These are phyloP conservation scores for Uronychia binucleata DNA, from an alignment of 73 alveolate genomes.

Conservation along the genomic window DNA sequence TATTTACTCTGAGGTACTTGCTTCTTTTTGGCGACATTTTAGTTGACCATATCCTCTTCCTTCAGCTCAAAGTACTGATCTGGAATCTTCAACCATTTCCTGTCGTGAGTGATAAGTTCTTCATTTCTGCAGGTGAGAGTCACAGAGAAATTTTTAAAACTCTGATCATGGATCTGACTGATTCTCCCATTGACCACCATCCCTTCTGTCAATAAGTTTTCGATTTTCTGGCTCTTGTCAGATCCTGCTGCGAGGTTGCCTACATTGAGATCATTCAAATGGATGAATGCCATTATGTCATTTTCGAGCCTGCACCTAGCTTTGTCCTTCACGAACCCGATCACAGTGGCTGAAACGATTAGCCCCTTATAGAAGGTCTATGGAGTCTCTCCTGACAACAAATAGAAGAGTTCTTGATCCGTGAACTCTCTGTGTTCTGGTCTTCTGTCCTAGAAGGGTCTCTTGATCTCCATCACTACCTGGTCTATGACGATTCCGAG, in stretches of 20 bases:
- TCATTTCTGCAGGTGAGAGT: conserved; percentile 65
- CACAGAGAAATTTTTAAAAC: conserved; percentile 34
- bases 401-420: conserved; percentile 70
- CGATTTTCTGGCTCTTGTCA: conserved; percentile 23
- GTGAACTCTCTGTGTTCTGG: conserved; percentile 52
- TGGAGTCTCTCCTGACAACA: conserved; percentile 75
- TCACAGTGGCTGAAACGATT: conserved; percentile 84
- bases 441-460: conserved; percentile 80
- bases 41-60: conserved; percentile 70
- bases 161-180: conserved; percentile 26
- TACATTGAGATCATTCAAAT: conserved; percentile 63
- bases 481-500: conserved; percentile 54
- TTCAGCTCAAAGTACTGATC: conserved; percentile 39
- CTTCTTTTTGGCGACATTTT: conserved; percentile 61
- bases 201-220: conserved; percentile 52
- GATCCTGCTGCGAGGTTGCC: conserved; percentile 15
- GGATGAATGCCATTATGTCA: conserved; percentile 74
- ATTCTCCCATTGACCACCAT: conserved; percentile 42
- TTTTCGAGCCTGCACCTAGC: conserved; percentile 72
- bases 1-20: conserved; percentile 40
- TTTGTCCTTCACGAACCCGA: conserved; percentile 45
- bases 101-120: conserved; percentile 64
- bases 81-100: conserved; percentile 41
- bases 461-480: conserved; percentile 71
- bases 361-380: conserved; percentile 74